Evolutionary conservation across 805 yeast species (phyloP), one percentile per base, ranked within the genome.

Genomic region (Candida chilensis): DNA sequence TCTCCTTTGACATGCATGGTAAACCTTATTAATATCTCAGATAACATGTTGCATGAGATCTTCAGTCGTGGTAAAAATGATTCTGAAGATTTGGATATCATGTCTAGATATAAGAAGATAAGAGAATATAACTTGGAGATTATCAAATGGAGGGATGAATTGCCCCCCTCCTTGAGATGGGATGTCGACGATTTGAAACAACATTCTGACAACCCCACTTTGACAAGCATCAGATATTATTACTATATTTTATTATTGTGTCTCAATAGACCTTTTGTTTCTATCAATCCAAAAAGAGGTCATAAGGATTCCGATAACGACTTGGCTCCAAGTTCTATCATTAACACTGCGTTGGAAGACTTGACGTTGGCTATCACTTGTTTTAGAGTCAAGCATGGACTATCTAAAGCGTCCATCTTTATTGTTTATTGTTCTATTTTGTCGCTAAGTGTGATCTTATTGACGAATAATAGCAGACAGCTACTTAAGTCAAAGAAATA

Each of bases 241-340:
- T 76, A 75, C 45, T 76, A 75, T 42, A 64, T 76, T 27, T 64
- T 73, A 2, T 48, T 69, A 12, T 52, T 76, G n/a, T 74, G 81
- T 33, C 60, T 75, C 31, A 75, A 75, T 41, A 56, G 77, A 25
- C 81, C 80, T 2, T 74, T 75, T 40, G 63, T 74, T 24, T 75
- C 71, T 3, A 41, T 60, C 5, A 11, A 21, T 21, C 32, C 18
- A 37, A 38, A 16, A 41, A 36, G 17, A 9, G 27, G 22, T 9
- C 19, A 24, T 9, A 22, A 9, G 8, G 17, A 9, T 9, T 20
- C 19, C 11, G 12, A 32, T 16, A 30, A 34, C 7, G 41, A 41
- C 17, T 47, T 54, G 24, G 42, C 54, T 4, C 67, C 69, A 0
- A 43, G 49, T 12, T 34, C 29, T 12, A 52, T 64, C 5, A 62